phyloP scores from a whole-genome alignment of 805 yeast species.

The Candida oleophila region DNA sequence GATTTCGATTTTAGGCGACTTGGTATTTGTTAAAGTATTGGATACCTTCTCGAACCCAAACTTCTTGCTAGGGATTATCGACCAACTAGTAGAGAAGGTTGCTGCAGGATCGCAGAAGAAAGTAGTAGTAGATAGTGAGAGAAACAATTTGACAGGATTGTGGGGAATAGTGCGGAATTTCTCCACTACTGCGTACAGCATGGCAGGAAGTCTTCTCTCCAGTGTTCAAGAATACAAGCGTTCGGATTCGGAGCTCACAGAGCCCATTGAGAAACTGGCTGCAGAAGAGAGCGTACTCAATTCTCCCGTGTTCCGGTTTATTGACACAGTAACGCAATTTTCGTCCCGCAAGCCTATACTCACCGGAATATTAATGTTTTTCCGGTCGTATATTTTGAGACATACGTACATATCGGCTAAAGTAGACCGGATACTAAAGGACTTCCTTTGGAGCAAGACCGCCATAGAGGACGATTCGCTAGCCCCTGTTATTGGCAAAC shows the following conservation, averaged over 20 bases:
- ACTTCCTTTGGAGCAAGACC: background rate
- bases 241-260: background rate
- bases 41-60: constrained; percentile 23
- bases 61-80: constrained; percentile 20
- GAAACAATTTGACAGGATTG: no score
- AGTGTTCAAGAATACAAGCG: background rate
- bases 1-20: constrained; percentile 25
- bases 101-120: constrained; percentile 5
- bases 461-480: background rate
- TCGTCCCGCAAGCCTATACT: constrained; percentile 18
- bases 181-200: background rate
- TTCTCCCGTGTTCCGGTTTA: constrained; percentile 17
- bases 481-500: background rate
- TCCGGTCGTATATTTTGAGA: background rate
- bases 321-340: constrained; percentile 17
- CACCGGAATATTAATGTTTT: constrained; percentile 7
- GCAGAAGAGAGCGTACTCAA: constrained; percentile 4
- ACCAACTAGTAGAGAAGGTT: constrained; percentile 6
- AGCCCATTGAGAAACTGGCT: background rate
- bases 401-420: background rate
- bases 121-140: no score
- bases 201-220: background rate
- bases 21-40: constrained; percentile 24
- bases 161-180: no score
- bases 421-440: background rate